These are phyloP conservation scores for Phaseolus lunatus DNA, from an alignment of 306 rosid genomes.

Conservation along the genomic window DNA sequence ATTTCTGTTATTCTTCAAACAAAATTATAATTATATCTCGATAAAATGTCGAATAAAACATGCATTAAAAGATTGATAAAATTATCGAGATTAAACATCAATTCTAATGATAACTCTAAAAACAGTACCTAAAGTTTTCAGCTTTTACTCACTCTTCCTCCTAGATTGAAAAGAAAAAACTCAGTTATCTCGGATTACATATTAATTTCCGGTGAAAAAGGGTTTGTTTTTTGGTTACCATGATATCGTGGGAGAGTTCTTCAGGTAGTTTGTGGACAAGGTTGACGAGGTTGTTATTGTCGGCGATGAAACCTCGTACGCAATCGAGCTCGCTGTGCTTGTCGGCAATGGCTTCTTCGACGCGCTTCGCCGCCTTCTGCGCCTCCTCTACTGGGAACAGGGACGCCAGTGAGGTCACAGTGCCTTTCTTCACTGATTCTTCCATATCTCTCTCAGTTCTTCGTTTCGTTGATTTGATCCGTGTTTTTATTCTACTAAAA, in stretches of 20 bases:
- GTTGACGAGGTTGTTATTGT: conserved; percentile 70
- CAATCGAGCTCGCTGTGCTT: conserved; percentile 54
- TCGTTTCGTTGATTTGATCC: not conserved
- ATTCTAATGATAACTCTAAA: too few species aligned
- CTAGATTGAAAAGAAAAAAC: not conserved
- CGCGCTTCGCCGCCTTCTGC: conserved; percentile 67
- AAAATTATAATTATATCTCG: too few species aligned
- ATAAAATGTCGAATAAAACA: too few species aligned
- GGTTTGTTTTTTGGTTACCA: conserved; percentile 50
- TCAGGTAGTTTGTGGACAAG: conserved; percentile 85
- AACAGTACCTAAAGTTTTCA: not conserved
- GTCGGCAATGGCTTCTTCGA: conserved; percentile 60
- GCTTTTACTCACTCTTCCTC: not conserved
- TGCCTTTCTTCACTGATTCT: conserved; percentile 48
- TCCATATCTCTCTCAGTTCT: conserved; percentile 36
- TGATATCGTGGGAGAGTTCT: conserved; percentile 77
- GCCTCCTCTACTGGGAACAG: conserved; percentile 66
- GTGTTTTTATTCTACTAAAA: too few species aligned
- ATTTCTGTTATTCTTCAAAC: not conserved
- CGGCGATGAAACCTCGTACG: conserved; percentile 65
- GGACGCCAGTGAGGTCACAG: conserved; percentile 70
- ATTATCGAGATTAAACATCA: not conserved
- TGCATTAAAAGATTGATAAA: too few species aligned
- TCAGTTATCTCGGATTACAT: not conserved
- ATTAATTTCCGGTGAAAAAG: not conserved